Evolutionary conservation across 192 early-diverging fungal genomes (phyloP), one percentile per base, ranked within the genome.

Genomic region (Coemansia sp.): DNA sequence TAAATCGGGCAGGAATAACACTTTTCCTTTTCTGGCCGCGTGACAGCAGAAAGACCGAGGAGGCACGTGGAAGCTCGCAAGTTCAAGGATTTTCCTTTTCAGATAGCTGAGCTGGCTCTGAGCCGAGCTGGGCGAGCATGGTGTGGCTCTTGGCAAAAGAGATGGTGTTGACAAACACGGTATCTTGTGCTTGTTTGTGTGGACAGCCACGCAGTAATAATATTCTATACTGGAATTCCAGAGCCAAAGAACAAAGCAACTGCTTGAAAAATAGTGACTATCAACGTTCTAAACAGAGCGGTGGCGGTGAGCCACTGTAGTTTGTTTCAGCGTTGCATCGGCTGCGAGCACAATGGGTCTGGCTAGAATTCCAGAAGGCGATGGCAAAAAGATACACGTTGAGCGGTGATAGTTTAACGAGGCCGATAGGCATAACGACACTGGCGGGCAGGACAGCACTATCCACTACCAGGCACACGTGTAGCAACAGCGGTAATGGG

Each of bases 211-310:
- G 56, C 56, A 58, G 56, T 58, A 58, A 58, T 58, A 60, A 60
- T 32, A 60, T 60, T 60, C 59, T n/a, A n/a, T 32, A 6, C 45
- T 49, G 21, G 59, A 60, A 60, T 60, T 60, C 59, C 27, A 39
- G 23, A 58, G 5, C 22, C n/a, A 32, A 38, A 58, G 56, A n/a
- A 58, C 56, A 58, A 58, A 58, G 56, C 11, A 2, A 5, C 9
- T n/a, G 41, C 15, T 25, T 60, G 43, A 4, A 32, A 32, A 17
- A 45, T 49, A 25, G 43, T 21, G 45, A 27, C 59, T 15, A 15
- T n/a, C 25, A 19, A 49, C n/a, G 21, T 49, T 60, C 59, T 39
- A 49, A 32, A 45, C 19, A 39, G 41, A 60, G 27, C 25, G 8
- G 43, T 60, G 59, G 59, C 59, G 14, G 15, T 3, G 12, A 22